Evolutionary conservation across 1,139 yeast species (phyloP).

Genomic region (Saccharomyces hybrid): DNA sequence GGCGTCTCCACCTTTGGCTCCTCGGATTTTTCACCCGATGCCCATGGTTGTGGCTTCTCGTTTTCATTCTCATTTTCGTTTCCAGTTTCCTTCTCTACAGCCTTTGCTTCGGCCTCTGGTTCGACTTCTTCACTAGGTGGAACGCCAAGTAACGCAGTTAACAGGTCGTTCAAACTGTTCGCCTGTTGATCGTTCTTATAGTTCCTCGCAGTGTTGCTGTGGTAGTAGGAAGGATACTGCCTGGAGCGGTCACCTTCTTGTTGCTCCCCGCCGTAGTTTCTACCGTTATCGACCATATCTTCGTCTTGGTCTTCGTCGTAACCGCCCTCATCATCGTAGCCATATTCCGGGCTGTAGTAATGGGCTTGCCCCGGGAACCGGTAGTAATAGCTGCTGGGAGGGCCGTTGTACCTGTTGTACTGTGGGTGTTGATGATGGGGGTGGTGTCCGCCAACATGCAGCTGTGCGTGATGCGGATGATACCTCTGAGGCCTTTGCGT

Average conservation of each 20-base stretch:
- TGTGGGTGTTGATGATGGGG: constrained; percentile 1
- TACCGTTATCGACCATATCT: background rate
- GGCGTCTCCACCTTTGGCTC: constrained; percentile 1
- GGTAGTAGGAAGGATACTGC: constrained; percentile 11
- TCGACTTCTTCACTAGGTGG: constrained; percentile 3
- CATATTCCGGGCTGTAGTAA: constrained; percentile 22
- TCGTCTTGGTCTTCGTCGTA: constrained; percentile 12
- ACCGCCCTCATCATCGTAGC: constrained; percentile 15
- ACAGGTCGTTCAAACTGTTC: constrained; percentile 14
- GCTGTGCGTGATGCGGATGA: constrained; percentile 4
- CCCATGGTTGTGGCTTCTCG: constrained; percentile 4
- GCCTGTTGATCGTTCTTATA: constrained; percentile 2
- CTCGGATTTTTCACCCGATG: constrained; percentile 1
- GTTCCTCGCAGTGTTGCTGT: constrained; percentile 1
- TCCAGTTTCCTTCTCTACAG: constrained; percentile 2
- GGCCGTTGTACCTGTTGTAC: constrained; percentile 6
- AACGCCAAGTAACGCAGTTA: constrained; percentile 17
- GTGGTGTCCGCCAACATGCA: constrained; percentile 1
- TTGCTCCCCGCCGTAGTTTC: constrained; percentile 7
- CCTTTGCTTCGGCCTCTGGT: constrained; percentile 6
- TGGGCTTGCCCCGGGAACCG: constrained; percentile 16
- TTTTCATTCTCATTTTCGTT: constrained; percentile 3
- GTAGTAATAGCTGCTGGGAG: constrained; percentile 11
- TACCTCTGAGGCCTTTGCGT: constrained; percentile 6
- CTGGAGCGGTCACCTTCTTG: constrained; percentile 5